Evolutionary conservation across 495 filamentous ascomycete genomes (phyloP).

Genomic region (Parachaetomium inaequale): DNA sequence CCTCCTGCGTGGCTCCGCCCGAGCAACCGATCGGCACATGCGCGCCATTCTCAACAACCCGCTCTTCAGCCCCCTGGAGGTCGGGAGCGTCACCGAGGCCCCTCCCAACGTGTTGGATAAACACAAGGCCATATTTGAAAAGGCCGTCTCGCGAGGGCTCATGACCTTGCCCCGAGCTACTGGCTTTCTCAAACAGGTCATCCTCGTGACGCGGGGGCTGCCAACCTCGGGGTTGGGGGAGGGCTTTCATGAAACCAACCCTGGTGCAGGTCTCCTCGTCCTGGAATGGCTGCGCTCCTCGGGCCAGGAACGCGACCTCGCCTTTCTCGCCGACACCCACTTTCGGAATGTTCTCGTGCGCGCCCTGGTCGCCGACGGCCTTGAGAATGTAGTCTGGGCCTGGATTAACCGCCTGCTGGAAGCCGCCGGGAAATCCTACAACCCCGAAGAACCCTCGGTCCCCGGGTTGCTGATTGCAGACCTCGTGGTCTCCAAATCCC

Average conservation of each 20-base stretch:
- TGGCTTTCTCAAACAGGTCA: slow-evolving; percentile 35
- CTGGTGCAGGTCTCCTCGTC: slow-evolving; percentile 43
- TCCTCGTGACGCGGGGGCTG: slow-evolving; percentile 21
- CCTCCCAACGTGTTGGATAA: neutral
- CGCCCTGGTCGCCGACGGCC: slow-evolving; percentile 51
- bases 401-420: slow-evolving; percentile 40
- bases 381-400: slow-evolving; percentile 39
- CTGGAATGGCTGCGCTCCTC: slow-evolving; percentile 52
- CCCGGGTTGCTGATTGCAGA: too few relatives aligned
- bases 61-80: slow-evolving; percentile 41
- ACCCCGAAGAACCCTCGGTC: too few relatives aligned
- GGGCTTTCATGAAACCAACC: too few relatives aligned
- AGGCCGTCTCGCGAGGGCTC: slow-evolving; percentile 40
- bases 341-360: slow-evolving; percentile 39
- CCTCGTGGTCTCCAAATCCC: slow-evolving; percentile 29
- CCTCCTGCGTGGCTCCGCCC: slow-evolving; percentile 2
- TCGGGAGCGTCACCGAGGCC: neutral
- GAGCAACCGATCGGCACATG: slow-evolving; percentile 54
- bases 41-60: slow-evolving; percentile 68
- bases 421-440: too few relatives aligned
- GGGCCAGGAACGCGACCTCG: slow-evolving; percentile 37
- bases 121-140: slow-evolving; percentile 36
- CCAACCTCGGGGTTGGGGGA: slow-evolving; percentile 43
- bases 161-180: slow-evolving; percentile 43
- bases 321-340: slow-evolving; percentile 32